Base-by-base conservation (phyloP, 2,329 filamentous ascomycete genomes). In the Cercospora nicotianae region DNA sequence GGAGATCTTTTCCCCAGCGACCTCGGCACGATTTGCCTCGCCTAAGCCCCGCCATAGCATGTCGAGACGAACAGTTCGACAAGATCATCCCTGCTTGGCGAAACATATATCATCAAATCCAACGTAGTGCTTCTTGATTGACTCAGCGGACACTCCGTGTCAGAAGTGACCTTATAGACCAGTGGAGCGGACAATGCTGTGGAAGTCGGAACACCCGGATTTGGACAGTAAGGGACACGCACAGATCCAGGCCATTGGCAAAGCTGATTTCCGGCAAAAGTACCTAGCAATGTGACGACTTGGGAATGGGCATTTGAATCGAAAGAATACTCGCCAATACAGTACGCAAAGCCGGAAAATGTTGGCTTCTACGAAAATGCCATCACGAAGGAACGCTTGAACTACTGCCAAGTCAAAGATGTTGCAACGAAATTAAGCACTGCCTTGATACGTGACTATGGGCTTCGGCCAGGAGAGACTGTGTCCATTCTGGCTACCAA, bases 221-320 rank as follows among this genome's bases (percentile, higher is more conserved):
- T 77, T 83, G 62, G 77, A 83, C 58, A 73, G 81, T 82, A 75
- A 63, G 69, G 59, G 28, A 63, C 0, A 48, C 18, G 42, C 42
- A 48, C 1, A 7, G 3, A 3, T 2, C 62, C 12, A 8, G 20
- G 51, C 23, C 28, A 8, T 1, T 16, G 23, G 3, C 23, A 30
- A 28, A 57, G 51, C 51, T 57, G 28, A 57, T 30, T 16, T 1
- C 60, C n/a, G 18, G 16, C 6, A 6, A 8, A 67, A 87, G 86
- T 87, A 10, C 86, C 86, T 3, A 80, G 80, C 42, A 75, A 85
- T 65, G 71, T 87, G 5, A 83, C 86, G 9, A 83, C 86, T 26
- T 89, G 87, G 86, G 82, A 86, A 71, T 89, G 85, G 84, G 81
- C 87, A 3, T 88, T 89, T 74, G 84, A 87, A 70, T 85, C 83